Evolutionary conservation across 208 protist species (phyloP).

Genomic region (Crithidia fasciculata): DNA sequence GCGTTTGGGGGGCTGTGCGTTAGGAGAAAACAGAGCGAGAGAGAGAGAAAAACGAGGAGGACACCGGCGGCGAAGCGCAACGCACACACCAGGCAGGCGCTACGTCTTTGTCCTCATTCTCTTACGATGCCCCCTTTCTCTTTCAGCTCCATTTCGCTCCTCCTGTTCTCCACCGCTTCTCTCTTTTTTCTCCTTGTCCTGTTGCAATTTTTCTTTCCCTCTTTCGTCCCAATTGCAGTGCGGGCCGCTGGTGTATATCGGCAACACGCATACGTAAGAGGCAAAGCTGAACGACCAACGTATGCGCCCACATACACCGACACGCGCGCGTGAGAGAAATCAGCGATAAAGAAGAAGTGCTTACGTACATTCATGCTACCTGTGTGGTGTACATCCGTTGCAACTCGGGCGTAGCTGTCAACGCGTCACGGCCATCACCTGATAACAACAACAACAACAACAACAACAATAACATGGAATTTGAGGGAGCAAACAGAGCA

Average conservation of each 20-base stretch:
- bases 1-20: too few relatives aligned
- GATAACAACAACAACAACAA: not conserved
- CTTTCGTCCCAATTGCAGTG: not conserved
- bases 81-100: not conserved
- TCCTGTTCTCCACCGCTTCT: too few relatives aligned
- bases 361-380: too few relatives aligned
- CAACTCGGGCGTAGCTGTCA: too few relatives aligned
- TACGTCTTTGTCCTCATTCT: not conserved
- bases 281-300: not conserved
- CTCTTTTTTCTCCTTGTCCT: not conserved
- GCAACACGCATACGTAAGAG: not conserved
- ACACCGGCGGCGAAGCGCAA: too few relatives aligned
- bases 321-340: not conserved
- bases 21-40: too few relatives aligned
- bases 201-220: not conserved
- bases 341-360: not conserved
- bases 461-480: not conserved
- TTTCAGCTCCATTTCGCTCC: not conserved
- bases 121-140: not conserved
- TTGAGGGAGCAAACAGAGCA: not conserved
- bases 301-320: conserved; percentile 1
- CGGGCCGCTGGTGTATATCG: not conserved
- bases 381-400: too few relatives aligned
- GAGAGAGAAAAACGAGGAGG: too few relatives aligned
- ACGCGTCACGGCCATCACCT: too few relatives aligned